Evolutionary conservation across 202 grass and related monocot species (phyloP).

Genomic region (Cymbopogon flexuosus): DNA sequence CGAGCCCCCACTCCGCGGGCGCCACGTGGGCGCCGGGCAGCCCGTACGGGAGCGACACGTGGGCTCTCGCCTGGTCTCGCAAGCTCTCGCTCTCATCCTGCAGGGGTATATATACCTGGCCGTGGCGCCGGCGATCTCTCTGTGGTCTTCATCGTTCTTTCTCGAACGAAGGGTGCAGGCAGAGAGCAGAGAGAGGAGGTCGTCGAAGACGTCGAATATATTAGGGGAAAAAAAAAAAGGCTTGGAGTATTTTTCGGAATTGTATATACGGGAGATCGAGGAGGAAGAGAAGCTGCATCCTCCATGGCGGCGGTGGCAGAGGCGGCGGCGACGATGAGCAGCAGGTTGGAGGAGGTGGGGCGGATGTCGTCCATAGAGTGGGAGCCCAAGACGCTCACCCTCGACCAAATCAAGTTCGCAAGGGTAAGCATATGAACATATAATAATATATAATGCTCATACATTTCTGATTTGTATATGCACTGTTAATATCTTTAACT

Average conservation of each 20-base stretch:
- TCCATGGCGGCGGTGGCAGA: background rate
- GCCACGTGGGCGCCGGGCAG: background rate
- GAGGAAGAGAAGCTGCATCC: background rate
- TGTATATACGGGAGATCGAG: background rate
- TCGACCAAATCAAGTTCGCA: slow-evolving; percentile 65
- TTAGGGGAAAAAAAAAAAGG: too few species aligned
- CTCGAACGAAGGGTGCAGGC: background rate
- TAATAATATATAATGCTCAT: too few species aligned
- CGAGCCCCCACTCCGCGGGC: background rate
- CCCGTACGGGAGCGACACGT: background rate
- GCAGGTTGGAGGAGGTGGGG: slow-evolving; percentile 8
- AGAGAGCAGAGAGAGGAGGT: background rate
- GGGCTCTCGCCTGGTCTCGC: too few species aligned
- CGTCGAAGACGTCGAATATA: too few species aligned
- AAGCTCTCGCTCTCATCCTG: too few species aligned
- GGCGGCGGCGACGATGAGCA: background rate
- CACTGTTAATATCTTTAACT: too few species aligned
- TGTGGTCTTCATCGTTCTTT: background rate
- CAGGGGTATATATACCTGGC: background rate
- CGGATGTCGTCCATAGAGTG: slow-evolving; percentile 54
- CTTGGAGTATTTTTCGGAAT: background rate
- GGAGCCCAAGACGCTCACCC: slow-evolving; percentile 67
- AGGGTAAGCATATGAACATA: slow-evolving; percentile 33
- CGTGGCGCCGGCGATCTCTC: background rate
- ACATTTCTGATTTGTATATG: background rate